Evolutionary conservation across 108 stramenopile species (phyloP), one percentile per base, ranked within the genome.

Genomic region (Cyclostephanos tholiformis): DNA sequence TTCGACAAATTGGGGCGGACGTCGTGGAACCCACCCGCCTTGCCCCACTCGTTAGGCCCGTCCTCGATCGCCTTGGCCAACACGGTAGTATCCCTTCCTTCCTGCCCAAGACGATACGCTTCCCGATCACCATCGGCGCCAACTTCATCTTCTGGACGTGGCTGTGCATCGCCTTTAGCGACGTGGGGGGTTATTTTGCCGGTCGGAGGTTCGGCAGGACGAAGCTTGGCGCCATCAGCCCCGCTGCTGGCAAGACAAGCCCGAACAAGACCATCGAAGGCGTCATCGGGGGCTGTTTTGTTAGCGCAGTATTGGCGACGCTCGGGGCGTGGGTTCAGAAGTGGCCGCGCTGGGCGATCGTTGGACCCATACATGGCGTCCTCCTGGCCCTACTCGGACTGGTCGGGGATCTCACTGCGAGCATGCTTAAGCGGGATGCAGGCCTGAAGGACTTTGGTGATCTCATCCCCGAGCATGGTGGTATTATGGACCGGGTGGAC

Each of bases 221-320:
- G 30, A 95, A 92, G 63, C 63, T 97, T 49, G 84, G 92, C 57
- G 69, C 58, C 14, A 79, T 96, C 11, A 83, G 91, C 60, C 86
- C 89, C 9, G 94, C 96, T 2, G 97, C 97, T 6, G 98, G 97
- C 6, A 85, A 82, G 26, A 92, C 98, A 9, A 94, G 92, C 44
- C 98, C 98, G 25, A 98, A 98, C 84, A 98, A 98, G 79, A 95
- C 97, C 4, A 87, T 97, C 22, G 98, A 98, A 83, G 98, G 98
- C 19, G 89, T 96, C 53, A 63, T 98, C 57, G 96, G 95, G 9
- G 98, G 98, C 22, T 91, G 93, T 49, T 83, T 72, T 25, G 83
- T 83, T 29, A 88, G 92, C 56, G 77, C 85, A 6, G 43, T 82
- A 20, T 67, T 94, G 11, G 85, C 86, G 1, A 86, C 87, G 36